Percentiles rank a stretch among this genome's conserved stretches.
phyloP scores from a whole-genome alignment of 441 rosid genomes.

The Biscutella auriculata region DNA sequence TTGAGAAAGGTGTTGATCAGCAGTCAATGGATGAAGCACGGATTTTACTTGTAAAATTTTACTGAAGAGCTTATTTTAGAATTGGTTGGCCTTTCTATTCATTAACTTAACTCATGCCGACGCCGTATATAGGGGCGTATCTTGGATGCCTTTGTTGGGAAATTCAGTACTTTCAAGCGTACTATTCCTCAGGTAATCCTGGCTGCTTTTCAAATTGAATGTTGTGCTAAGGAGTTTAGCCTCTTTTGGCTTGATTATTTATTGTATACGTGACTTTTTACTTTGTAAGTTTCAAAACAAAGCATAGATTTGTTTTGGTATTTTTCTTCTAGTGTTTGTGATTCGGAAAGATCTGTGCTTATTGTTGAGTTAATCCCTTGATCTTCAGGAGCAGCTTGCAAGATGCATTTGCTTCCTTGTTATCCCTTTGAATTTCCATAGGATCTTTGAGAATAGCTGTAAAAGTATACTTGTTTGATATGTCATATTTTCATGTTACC shows the following conservation, averaged over 20 bases:
- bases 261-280: not conserved
- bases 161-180: constrained; percentile 92
- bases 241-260: not conserved
- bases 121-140: constrained; percentile 64
- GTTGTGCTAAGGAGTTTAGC: not conserved
- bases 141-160: constrained; percentile 98
- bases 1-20: constrained; percentile 91
- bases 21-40: constrained; percentile 97
- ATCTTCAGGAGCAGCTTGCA: not conserved
- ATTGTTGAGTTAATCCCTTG: not conserved
- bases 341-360: not conserved
- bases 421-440: not conserved
- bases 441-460: not conserved
- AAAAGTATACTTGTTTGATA: not conserved
- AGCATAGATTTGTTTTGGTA: not conserved
- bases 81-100: constrained; percentile 1
- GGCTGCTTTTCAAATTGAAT: not conserved
- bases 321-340: not conserved
- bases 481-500: not conserved
- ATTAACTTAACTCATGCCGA: constrained; percentile 10
- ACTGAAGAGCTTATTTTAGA: constrained; percentile 6
- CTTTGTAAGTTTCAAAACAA: not conserved
- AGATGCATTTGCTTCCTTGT: constrained; percentile 1
- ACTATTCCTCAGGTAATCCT: constrained; percentile 90
- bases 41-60: constrained; percentile 53